Percentiles rank a stretch among this genome's conserved stretches.
phyloP scores from a whole-genome alignment of 1,139 yeast genomes.

The Magnusiomyces sp. region DNA sequence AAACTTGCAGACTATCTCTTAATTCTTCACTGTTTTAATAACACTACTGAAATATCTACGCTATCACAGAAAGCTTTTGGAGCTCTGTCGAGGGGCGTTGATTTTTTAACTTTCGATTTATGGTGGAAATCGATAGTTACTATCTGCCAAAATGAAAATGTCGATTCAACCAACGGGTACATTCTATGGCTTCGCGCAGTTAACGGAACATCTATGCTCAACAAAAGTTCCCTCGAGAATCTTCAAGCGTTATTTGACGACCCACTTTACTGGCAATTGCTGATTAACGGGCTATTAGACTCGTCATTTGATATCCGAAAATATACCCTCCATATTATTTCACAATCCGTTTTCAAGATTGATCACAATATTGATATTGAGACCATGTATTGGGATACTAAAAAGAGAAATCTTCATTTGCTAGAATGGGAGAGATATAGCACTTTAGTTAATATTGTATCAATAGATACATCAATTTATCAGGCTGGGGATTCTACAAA shows the following conservation, averaged over 20 bases:
- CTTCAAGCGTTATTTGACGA: slow-evolving; percentile 34
- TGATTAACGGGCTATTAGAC: slow-evolving; percentile 52
- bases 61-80: slow-evolving; percentile 13
- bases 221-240: slow-evolving; percentile 14
- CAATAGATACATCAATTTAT: slow-evolving; percentile 77
- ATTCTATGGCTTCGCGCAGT: slow-evolving; percentile 25
- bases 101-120: slow-evolving; percentile 7
- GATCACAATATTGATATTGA: slow-evolving; percentile 35
- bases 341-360: slow-evolving; percentile 48
- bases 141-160: slow-evolving; percentile 5
- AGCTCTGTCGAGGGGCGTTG: slow-evolving; percentile 9
- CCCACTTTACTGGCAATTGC: slow-evolving; percentile 48
- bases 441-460: slow-evolving; percentile 71
- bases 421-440: slow-evolving; percentile 64
- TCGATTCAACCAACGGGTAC: slow-evolving; percentile 18
- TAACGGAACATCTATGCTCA: slow-evolving; percentile 16
- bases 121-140: slow-evolving; percentile 12
- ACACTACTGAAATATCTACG: slow-evolving; percentile 9
- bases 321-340: slow-evolving; percentile 59
- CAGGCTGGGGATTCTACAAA: slow-evolving; percentile 73
- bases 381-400: slow-evolving; percentile 41
- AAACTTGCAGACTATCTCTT: slow-evolving; percentile 7
- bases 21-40: slow-evolving; percentile 10
- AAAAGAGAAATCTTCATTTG: slow-evolving; percentile 24
- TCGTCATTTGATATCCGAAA: slow-evolving; percentile 63